Percentiles rank a stretch among this genome's conserved stretches.
Conservation (phyloP, 2,329 filamentous ascomycete species). For the Fusarium concolor region DNA sequence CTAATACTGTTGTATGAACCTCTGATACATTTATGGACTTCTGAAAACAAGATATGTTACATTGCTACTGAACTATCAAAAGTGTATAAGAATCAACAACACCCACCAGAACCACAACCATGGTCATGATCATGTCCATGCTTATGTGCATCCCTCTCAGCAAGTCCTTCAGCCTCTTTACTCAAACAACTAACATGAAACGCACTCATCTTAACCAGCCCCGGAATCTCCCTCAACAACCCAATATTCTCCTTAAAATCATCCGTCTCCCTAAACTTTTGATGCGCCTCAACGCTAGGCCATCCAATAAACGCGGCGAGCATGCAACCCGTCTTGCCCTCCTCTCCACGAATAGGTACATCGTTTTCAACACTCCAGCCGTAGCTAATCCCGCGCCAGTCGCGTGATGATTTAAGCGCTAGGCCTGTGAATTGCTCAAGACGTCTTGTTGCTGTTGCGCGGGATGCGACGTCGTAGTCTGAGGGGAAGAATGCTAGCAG, state of each 20-base stretch:
- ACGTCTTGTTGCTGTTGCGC: slow-evolving; percentile 32
- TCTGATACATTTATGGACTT: too few relatives aligned
- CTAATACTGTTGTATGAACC: too few relatives aligned
- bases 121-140: slow-evolving; percentile 30
- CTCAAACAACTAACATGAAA: slow-evolving; percentile 43
- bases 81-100: slow-evolving; percentile 23
- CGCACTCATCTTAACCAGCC: slow-evolving; percentile 35
- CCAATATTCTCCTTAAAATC: slow-evolving; percentile 51
- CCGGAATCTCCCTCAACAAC: slow-evolving; percentile 39
- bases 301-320: slow-evolving; percentile 51
- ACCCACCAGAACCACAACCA: slow-evolving; percentile 22
- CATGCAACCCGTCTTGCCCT: slow-evolving; percentile 44
- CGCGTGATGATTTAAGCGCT: slow-evolving; percentile 33
- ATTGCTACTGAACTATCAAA: too few relatives aligned
- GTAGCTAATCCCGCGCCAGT: slow-evolving; percentile 44
- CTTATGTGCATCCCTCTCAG: slow-evolving; percentile 20
- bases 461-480: slow-evolving; percentile 35
- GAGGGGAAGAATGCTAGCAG: slow-evolving; percentile 38
- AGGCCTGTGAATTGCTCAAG: slow-evolving; percentile 30
- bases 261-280: slow-evolving; percentile 50
- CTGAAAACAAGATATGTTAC: too few relatives aligned
- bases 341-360: slow-evolving; percentile 46
- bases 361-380: slow-evolving; percentile 52
- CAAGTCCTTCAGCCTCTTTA: slow-evolving; percentile 16
- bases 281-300: slow-evolving; percentile 54